Conservation (phyloP, 2,329 filamentous ascomycete genomes). For the Calycina herbarum region DNA sequence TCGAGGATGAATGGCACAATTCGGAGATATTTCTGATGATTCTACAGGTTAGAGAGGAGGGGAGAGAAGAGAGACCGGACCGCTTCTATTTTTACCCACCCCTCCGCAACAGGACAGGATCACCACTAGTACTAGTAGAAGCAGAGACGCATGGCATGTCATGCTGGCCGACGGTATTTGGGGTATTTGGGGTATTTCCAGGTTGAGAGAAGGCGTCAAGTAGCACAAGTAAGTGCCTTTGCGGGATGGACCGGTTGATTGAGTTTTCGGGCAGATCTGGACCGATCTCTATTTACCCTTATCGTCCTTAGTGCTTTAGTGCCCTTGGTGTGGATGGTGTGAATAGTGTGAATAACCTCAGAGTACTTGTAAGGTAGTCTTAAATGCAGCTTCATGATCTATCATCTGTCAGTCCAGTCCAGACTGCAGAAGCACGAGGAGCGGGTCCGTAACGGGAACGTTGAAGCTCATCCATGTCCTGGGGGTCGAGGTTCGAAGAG, state of each 20-base stretch:
- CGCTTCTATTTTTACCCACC: slow-evolving; percentile 1
- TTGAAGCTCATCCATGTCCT: background rate
- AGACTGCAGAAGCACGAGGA: background rate
- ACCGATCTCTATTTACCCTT: background rate
- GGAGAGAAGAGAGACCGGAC: too few relatives aligned
- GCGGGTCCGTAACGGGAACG: slow-evolving; percentile 3
- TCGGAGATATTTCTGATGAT: background rate
- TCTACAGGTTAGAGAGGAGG: background rate
- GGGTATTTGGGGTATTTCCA: background rate
- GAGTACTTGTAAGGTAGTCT: background rate
- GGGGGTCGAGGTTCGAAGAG: slow-evolving; percentile 6
- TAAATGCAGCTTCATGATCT: background rate
- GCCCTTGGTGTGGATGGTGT: background rate
- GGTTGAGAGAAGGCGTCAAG: background rate
- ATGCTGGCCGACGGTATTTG: background rate
- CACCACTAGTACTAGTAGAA: background rate
- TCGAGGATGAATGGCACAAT: background rate
- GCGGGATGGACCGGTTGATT: background rate
- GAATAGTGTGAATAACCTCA: background rate
- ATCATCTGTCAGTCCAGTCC: background rate
- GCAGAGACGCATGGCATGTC: slow-evolving; percentile 1
- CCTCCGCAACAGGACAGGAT: background rate
- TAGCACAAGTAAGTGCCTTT: background rate
- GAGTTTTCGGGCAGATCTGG: slow-evolving; percentile 1
- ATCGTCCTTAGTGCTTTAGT: background rate